Evolutionary conservation across 805 yeast species (phyloP), one percentile per base, ranked within the genome.

Genomic region (Saccharomycopsis sp.): DNA sequence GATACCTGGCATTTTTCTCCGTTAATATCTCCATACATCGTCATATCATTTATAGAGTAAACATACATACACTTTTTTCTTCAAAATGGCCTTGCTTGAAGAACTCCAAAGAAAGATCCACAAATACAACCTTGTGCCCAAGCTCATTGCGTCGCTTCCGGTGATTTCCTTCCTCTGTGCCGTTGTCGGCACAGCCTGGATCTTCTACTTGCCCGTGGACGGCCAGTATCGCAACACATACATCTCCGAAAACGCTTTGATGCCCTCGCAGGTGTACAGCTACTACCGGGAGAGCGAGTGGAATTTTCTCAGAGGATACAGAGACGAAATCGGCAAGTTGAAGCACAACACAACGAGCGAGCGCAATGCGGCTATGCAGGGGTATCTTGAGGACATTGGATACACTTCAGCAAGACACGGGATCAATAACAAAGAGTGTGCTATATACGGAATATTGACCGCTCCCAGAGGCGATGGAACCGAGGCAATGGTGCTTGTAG

Each of bases 381-480:
- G 67, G 1, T 87, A 94, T 91, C 73, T 94, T 41, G 72, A 74
- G 46, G 87, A 83, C 51, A 76, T 87, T 63, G 97, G 97, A 2
- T 80, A 84, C 64, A 83, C 84, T 67, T 79, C 92, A 0, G 73
- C 80, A 3, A 63, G 71, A 3, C 79, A 79, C 60, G 71, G 66
- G 29, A 74, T 75, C 72, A 53, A 63, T 9, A 64, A 64, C 53
- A 61, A 62, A 24, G 61, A 64, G 7, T 65, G 37, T 34, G 79
- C 79, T 51, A 73, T 89, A 41, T 94, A 92, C 68, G 96, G 90
- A 0, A 81, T 91, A 2, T 78, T 88, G 71, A 96, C 89, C 67
- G 94, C 97, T 0, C 96, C 98, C 7, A 75, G 97, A 61, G 97
- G 97, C 24, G 98, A 92, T 66, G 94, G 91, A 60, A 91, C 98